Evolutionary conservation across 1,139 yeast species (phyloP).

Genomic region (Scheffersomyces cryptocercus): DNA sequence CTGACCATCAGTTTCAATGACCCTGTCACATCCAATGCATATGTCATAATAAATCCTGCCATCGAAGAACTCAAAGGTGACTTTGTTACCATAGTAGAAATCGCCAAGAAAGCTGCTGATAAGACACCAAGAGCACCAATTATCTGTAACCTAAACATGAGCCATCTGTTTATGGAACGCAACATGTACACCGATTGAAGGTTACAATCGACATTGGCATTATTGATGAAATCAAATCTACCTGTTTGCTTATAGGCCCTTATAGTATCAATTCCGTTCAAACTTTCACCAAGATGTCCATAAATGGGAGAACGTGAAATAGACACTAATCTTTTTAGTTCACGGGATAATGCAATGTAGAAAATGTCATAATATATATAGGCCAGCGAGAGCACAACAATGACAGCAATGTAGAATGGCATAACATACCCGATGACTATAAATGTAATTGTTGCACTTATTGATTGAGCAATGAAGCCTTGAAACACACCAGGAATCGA

Average conservation of each 20-base stretch:
- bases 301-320: slow-evolving; percentile 54
- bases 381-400: slow-evolving; percentile 39
- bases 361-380: slow-evolving; percentile 55
- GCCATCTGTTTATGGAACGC: slow-evolving; percentile 69
- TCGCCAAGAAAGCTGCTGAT: slow-evolving; percentile 56
- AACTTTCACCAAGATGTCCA: slow-evolving; percentile 64
- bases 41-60: slow-evolving; percentile 74
- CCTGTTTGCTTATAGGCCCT: slow-evolving; percentile 54
- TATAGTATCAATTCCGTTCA: slow-evolving; percentile 61
- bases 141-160: slow-evolving; percentile 65
- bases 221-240: slow-evolving; percentile 56
- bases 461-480: slow-evolving; percentile 39
- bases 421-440: slow-evolving; percentile 50
- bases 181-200: slow-evolving; percentile 58
- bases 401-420: slow-evolving; percentile 51
- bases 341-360: slow-evolving; percentile 56
- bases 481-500: slow-evolving; percentile 48
- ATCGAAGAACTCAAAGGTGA: slow-evolving; percentile 60
- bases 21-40: slow-evolving; percentile 64
- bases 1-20: slow-evolving; percentile 63
- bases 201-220: slow-evolving; percentile 63
- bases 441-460: slow-evolving; percentile 50
- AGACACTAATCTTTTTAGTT: slow-evolving; percentile 46
- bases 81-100: slow-evolving; percentile 26
- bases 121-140: slow-evolving; percentile 68